Conservation (phyloP, 2,329 filamentous ascomycete species). For the Massarina eburnea region DNA sequence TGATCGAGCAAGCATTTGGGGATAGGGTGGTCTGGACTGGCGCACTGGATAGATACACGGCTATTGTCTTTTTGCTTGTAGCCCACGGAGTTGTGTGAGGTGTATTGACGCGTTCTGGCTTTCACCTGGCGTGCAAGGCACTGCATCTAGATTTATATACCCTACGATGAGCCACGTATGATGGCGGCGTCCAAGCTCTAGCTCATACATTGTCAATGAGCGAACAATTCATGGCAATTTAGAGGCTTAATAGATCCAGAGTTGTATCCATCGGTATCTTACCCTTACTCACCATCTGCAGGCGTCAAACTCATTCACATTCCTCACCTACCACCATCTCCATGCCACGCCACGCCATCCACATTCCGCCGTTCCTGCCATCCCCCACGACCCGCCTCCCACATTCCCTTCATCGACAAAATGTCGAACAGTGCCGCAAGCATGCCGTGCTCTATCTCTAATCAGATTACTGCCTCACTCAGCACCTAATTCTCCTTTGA, state of each 20-base stretch:
- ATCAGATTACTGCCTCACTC: constrained; percentile 4
- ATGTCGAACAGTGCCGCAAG: not conserved
- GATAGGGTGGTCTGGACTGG: not conserved
- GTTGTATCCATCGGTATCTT: no score
- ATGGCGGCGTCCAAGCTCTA: constrained; percentile 10
- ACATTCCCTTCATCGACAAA: not conserved
- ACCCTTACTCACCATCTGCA: no score
- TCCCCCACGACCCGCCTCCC: constrained; percentile 33
- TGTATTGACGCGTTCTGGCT: not conserved
- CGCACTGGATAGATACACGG: constrained; percentile 8
- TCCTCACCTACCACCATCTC: no score
- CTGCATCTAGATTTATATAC: constrained; percentile 32
- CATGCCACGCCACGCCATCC: constrained; percentile 16
- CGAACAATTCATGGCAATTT: not conserved
- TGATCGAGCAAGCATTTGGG: constrained; percentile 8
- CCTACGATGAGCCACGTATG: constrained; percentile 15
- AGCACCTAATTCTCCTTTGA: no score
- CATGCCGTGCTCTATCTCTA: not conserved
- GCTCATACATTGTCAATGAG: not conserved
- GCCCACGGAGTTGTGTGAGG: constrained; percentile 6
- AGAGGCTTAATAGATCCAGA: no score
- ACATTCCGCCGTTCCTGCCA: constrained; percentile 24
- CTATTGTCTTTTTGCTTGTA: not conserved
- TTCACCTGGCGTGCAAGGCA: constrained; percentile 15
- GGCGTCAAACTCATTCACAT: no score